Percentiles rank a stretch among this genome's conserved stretches.
These are phyloP conservation scores for Globisporangium abappressorium DNA, from an alignment of 352 stramenopile genomes.

Conservation along the genomic window DNA sequence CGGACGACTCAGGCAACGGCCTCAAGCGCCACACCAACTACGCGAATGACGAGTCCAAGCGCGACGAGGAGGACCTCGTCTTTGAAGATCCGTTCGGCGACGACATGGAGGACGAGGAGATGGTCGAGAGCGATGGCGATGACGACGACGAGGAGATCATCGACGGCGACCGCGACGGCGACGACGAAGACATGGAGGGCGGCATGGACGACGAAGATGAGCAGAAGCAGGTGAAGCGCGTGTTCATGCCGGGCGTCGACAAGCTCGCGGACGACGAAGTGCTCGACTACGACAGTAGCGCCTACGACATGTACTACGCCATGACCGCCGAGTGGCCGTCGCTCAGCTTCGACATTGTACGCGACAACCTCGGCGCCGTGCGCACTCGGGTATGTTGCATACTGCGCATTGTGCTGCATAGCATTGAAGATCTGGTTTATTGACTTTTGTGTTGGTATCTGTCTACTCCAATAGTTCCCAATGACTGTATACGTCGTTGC, in stretches of 20 bases:
- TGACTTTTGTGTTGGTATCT: background rate
- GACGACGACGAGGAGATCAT: slow-evolving; percentile 65
- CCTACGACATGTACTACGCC: slow-evolving; percentile 99
- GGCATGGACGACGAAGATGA: slow-evolving; percentile 65
- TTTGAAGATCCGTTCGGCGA: slow-evolving; percentile 90
- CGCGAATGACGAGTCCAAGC: slow-evolving; percentile 22
- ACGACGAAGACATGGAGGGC: slow-evolving; percentile 51
- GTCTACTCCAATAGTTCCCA: slow-evolving; percentile 76
- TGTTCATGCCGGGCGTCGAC: slow-evolving; percentile 94
- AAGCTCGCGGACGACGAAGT: slow-evolving; percentile 90
- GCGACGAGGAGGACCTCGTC: slow-evolving; percentile 60
- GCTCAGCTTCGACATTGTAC: slow-evolving; percentile 97
- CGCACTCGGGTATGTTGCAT: slow-evolving; percentile 51
- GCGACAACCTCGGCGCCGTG: slow-evolving; percentile 93
- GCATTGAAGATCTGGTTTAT: background rate
- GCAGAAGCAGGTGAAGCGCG: slow-evolving; percentile 70
- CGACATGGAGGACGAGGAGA: slow-evolving; percentile 89
- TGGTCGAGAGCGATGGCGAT: slow-evolving; percentile 80
- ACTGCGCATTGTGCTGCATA: background rate
- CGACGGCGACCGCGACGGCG: slow-evolving; percentile 37
- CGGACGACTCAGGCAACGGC: slow-evolving; percentile 33
- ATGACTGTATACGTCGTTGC: slow-evolving; percentile 95
- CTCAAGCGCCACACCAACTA: slow-evolving; percentile 55
- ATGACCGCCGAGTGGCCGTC: slow-evolving; percentile 97
- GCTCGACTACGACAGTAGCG: slow-evolving; percentile 98